Evolutionary conservation across 768 basidiomycete genomes (phyloP), one percentile per base, ranked within the genome.

Genomic region (Russula abietina): DNA sequence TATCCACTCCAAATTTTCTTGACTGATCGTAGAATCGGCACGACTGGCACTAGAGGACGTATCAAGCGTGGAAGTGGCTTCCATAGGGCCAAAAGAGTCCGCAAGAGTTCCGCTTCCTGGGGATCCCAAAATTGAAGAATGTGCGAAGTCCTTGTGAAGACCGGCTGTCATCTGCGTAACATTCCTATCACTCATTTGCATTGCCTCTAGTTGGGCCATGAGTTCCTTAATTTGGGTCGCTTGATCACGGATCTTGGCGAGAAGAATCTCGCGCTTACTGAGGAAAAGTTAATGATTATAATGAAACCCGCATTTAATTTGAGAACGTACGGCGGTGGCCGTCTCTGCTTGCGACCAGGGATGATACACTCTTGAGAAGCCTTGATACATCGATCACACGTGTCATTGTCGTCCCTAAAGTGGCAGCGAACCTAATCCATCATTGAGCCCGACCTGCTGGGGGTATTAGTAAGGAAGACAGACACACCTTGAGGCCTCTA

Each of bases 291-390:
- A 50, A n/a, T n/a, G n/a, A n/a, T n/a, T n/a, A n/a, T n/a, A n/a
- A n/a, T n/a, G n/a, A n/a, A n/a, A n/a, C n/a, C n/a, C n/a, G n/a
- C n/a, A n/a, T n/a, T n/a, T n/a, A n/a, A n/a, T n/a, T n/a, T n/a
- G n/a, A n/a, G n/a, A n/a, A 75, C 87, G 71, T 74, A 91, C 89
- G 88, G 90, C 57, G 90, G 89, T 5, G 85, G 81, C 51, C 86
- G 79, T 60, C 89, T 85, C 70, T 88, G 88, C 74, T 89, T 91
- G 65, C 87, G 80, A n/a, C 89, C 89, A n/a, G 89, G 89, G 55
- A 88, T 89, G 46, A 85, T 75, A 67, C 89, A 92, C 56, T 89
- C 87, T 60, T 88, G 84, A 7, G 81, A 82, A 11, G 86, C 86
- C 63, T 83, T 82, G 59, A 81, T 72, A 69, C 89, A 92, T 12